These are phyloP conservation scores for Gaeumannomyces sp. DNA, from an alignment of 2,329 filamentous ascomycete species.

Conservation along the genomic window DNA sequence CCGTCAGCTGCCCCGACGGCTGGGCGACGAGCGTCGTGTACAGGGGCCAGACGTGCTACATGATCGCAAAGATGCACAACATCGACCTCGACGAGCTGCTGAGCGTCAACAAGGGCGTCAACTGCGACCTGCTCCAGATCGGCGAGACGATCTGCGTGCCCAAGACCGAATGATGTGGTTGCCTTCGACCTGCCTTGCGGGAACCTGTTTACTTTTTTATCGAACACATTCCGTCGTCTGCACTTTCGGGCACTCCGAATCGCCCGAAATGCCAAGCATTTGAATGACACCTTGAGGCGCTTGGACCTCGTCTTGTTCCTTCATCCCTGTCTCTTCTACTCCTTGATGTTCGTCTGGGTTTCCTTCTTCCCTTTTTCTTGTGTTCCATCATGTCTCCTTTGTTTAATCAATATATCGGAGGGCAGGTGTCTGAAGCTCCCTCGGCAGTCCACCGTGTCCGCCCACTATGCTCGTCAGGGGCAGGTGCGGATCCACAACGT, in stretches of 20 bases:
- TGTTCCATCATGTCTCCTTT: background rate
- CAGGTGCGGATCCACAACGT: too few relatives aligned
- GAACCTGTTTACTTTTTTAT: background rate
- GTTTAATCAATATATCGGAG: background rate
- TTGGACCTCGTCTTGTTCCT: too few relatives aligned
- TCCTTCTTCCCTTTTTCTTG: background rate
- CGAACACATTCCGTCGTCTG: too few relatives aligned
- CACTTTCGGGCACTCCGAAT: too few relatives aligned
- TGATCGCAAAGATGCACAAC: constrained; percentile 36
- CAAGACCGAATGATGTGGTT: background rate
- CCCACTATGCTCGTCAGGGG: background rate
- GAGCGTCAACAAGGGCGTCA: constrained; percentile 36
- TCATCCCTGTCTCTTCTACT: background rate
- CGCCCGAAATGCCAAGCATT: too few relatives aligned
- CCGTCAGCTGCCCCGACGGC: constrained; percentile 23
- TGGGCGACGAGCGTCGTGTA: constrained; percentile 32
- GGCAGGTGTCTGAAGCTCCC: too few relatives aligned
- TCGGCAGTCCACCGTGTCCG: background rate
- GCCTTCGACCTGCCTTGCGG: background rate
- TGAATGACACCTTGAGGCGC: too few relatives aligned
- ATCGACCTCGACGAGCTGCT: constrained; percentile 40
- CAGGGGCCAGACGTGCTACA: constrained; percentile 48
- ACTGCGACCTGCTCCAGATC: constrained; percentile 39
- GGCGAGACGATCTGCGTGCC: constrained; percentile 22
- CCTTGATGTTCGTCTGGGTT: background rate